Conservation (phyloP, 176 grass and related monocot genomes). For the Neostapfia colusana region DNA sequence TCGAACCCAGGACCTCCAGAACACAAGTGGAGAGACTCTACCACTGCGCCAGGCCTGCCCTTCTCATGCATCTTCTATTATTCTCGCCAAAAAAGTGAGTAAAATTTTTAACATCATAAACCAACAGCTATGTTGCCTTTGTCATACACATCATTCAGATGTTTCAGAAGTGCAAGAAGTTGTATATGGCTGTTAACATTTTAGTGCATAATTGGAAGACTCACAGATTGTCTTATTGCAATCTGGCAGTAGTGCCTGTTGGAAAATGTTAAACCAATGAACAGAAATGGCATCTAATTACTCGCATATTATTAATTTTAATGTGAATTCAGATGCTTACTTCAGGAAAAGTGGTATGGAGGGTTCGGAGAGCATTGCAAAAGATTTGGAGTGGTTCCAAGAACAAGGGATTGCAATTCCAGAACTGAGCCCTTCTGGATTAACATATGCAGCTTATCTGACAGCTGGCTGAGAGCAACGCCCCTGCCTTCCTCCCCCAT, state of each 20-base stretch:
- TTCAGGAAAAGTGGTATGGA: slow-evolving; percentile 78
- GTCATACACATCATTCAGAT: slow-evolving; percentile 6
- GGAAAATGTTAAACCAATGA: slow-evolving; percentile 6
- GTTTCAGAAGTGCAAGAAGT: slow-evolving; percentile 5
- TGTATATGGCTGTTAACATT: slow-evolving; percentile 1
- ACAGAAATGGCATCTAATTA: slow-evolving; percentile 3
- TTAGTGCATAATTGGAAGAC: neutral
- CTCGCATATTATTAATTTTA: slow-evolving; percentile 33
- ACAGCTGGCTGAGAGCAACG: neutral
- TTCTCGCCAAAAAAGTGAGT: neutral
- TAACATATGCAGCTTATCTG: slow-evolving; percentile 49
- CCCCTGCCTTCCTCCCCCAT: slow-evolving; percentile 89
- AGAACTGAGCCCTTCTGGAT: slow-evolving; percentile 62
- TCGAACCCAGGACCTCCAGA: no score
- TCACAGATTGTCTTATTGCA: neutral
- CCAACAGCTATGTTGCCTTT: neutral
- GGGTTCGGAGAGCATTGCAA: slow-evolving; percentile 55
- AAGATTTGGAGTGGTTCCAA: slow-evolving; percentile 83
- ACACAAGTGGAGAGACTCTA: no score
- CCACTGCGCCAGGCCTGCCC: no score
- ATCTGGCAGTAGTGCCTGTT: neutral
- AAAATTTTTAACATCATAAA: neutral
- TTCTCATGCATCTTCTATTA: neutral
- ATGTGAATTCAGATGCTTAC: slow-evolving; percentile 70
- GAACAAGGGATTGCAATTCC: slow-evolving; percentile 71